Evolutionary conservation across 495 filamentous ascomycete genomes (phyloP), one percentile per base, ranked within the genome.

Genomic region (Hyaloscypha variabilis): DNA sequence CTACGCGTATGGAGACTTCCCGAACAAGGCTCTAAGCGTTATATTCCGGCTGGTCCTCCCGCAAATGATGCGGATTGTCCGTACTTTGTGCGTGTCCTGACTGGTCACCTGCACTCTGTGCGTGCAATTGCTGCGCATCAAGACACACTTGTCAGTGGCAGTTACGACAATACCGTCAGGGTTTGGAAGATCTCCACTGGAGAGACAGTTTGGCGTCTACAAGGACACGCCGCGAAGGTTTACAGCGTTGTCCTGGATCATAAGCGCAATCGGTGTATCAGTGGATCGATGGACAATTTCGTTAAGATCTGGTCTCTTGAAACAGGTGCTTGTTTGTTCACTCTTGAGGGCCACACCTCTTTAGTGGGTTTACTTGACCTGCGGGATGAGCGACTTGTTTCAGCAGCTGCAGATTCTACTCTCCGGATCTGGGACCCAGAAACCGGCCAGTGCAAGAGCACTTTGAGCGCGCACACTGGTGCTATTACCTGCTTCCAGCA

Each of bases 401-500:
- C 93, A 4, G 95, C 96, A 3, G 95, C 95, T 13, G 95, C 95
- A 2, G 95, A 99, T 73, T 95, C 92, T 49, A 98, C 96, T 1
- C 81, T 99, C 19, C 83, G 96, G 50, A 97, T 99, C 69, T 99
- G 95, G 95, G 95, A 99, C 74, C 96, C 95, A 1, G 92, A 96
- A 72, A 92, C 83, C 49, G 95, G 96, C 10, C 89, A 91, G 67
- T 99, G 95, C 76, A 95, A 92, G 75, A 90, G 87, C 71, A 94
- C 87, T 21, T 79, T 99, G 62, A 92, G 88, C 64, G 95, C 96
- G 0, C 95, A 99, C 70, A 97, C 93, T 3, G 95, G 93, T 57
- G 95, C 95, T 19, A 99, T 99, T 67, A 99, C 95, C 19, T 99
- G 95, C 77, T 99, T 99, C 78, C 96, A 98, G 74, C 95, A 99